phyloP scores from a whole-genome alignment of 495 filamentous ascomycete species.

The Neurospora pannonica region DNA sequence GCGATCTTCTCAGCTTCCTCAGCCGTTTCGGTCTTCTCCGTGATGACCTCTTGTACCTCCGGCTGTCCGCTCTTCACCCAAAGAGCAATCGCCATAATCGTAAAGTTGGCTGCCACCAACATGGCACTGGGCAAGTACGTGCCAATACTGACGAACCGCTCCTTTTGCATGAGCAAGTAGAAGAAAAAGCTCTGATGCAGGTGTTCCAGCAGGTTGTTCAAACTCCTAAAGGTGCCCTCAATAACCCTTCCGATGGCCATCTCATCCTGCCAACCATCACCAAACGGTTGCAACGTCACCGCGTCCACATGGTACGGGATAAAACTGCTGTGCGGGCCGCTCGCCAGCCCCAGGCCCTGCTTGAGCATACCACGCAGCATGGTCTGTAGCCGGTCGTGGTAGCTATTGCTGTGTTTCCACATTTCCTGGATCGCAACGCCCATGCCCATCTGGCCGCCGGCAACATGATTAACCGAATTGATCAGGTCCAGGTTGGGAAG shows the following conservation, averaged over 20 bases:
- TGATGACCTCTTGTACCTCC: conserved; percentile 1
- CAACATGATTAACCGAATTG: conserved; percentile 85
- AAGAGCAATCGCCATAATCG: conserved; percentile 83
- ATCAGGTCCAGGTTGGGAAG: conserved; percentile 91
- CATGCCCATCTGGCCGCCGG: conserved; percentile 88
- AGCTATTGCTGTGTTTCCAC: conserved; percentile 73
- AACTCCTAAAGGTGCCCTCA: conserved; percentile 78
- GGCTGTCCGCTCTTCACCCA: conserved; percentile 76
- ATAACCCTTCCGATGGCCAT: conserved; percentile 86
- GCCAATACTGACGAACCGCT: conserved; percentile 94
- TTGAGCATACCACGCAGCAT: conserved; percentile 91
- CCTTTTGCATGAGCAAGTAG: conserved; percentile 82
- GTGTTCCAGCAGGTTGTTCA: conserved; percentile 95
- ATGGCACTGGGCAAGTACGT: conserved; percentile 96
- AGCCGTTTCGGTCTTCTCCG: conserved; percentile 11
- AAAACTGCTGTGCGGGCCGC: conserved; percentile 86
- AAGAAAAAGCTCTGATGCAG: conserved; percentile 99
- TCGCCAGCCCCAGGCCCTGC: conserved; percentile 82
- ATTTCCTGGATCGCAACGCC: conserved; percentile 74
- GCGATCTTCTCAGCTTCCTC: conserved; percentile 12
- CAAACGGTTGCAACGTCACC: conserved; percentile 81
- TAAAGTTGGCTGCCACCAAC: conserved; percentile 89
- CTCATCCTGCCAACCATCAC: conserved; percentile 92
- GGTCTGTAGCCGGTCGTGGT: conserved; percentile 72
- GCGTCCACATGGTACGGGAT: conserved; percentile 98